Evolutionary conservation across 805 yeast genomes (phyloP), one percentile per base, ranked within the genome.

Genomic region (Starmerella floricola): DNA sequence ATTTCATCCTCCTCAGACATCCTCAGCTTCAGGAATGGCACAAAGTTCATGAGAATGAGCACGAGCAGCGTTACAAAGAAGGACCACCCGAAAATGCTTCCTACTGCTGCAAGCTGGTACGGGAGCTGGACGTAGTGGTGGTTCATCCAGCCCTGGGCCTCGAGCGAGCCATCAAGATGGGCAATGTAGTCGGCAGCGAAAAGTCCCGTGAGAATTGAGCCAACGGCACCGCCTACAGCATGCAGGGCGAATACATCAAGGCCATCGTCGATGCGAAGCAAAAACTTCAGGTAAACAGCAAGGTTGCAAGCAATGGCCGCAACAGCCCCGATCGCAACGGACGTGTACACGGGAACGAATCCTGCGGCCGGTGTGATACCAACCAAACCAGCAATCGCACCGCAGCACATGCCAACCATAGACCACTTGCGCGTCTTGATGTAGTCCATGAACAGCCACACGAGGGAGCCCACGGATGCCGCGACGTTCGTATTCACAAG

Each of bases 281-380:
- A 40, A 53, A 67, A 63, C 69, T 87, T 87, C 53, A 86, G 63
- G 62, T 83, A 94, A 47, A 78, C 82, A 26, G 94, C 94, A 58
- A 74, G 74, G 73, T 86, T 85, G 66, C 94, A 82, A 35, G 76
- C 77, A 51, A 73, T 63, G 35, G 80, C 93, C 38, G 88, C 76
- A 31, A 85, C 65, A 45, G 74, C 72, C 58, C 96, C 96, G 56
- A 87, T 81, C 46, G 82, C 74, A 34, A 85, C 77, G 2, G 95
- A 74, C 46, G 86, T 75, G 76, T 87, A 88, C 44, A 88, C 77
- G 44, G 96, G 96, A 38, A 88, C 95, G 58, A 70, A 87, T 50
- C 96, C 96, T 21, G 96, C 96, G 54, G 88, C 95, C 45, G 97
- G 96, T 4, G 96, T 88, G 51, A 88, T 81, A 60, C 94, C 95